Evolutionary conservation across 495 filamentous ascomycete species (phyloP), one percentile per base, ranked within the genome.

Genomic region (Platismatia glauca): DNA sequence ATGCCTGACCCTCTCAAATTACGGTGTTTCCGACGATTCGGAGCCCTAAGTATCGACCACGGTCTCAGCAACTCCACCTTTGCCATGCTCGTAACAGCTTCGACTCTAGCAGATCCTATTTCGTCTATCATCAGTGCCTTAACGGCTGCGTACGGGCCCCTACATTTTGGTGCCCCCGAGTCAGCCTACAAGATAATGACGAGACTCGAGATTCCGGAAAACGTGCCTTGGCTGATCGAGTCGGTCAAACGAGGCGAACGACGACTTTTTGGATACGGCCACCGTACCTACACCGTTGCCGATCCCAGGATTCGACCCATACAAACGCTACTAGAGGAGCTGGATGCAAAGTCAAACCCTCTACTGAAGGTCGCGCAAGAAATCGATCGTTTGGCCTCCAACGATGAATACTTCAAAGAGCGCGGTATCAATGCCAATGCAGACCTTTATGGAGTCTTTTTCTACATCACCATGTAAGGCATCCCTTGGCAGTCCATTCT

Each of bases 121-220:
- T 75, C 75, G 1, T 74, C 73, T 43, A 35, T 83, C 46, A 77
- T 82, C 20, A 70, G 79, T 4, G 76, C 77, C 0, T 70, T 82
- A 2, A 68, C 75, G 7, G 74, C 82, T 33, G 77, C 76, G 0
- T 81, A 82, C 66, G 83, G 82, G 0, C 80, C 80, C 0, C 70
- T 85, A 1, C 83, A 86, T 68, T 81, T 78, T 48, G 83, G 82
- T 7, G 82, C 83, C 20, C 82, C 81, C 20, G 83, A 85, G 46
- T 76, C 77, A 0, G 83, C 82, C 11, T 79, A 82, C 67, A 73
- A 73, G 18, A 76, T 78, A 38, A 67, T 81, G 20, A 67, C 71
- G 55, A 71, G 75, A 31, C 79, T 85, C 24, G 77, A 77, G 20
- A 71, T 65, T 3, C 66, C 75, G 12, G 75, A 77, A 4, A 76